Base-by-base conservation (phyloP, 805 yeast species). In the Zygosaccharomyces gambellarensis region DNA sequence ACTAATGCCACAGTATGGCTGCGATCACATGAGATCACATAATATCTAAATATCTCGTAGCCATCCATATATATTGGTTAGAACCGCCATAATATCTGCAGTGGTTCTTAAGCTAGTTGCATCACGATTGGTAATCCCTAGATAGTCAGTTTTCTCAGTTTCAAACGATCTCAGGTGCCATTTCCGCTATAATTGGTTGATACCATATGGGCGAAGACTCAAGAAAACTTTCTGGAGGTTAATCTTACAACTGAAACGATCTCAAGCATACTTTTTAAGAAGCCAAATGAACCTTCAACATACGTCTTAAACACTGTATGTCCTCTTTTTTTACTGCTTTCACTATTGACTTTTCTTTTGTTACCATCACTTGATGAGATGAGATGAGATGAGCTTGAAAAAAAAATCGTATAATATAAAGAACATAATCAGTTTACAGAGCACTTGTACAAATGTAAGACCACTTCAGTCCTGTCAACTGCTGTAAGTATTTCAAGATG, bases 401-500 rank as follows among this genome's bases (percentile, higher is more conserved):
- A 17, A 40, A 28, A 42, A 42, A 42, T 42, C 45, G 45, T 42
- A 42, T 42, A 42, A 17, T 30, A 34, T 30, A 42, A 41, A 42
- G 32, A 22, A n/a, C 17, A 30, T 21, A 31, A 42, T 9, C 14
- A 23, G 19, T 25, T 40, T 12, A 19, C 19, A 12, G 34, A 6
- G 4, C 22, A 28, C 12, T 27, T 28, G 10, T 21, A 11, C 21
- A 21, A 27, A 31, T 27, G 30, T 40, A 9, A 27, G 32, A 25
- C 38, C 19, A 30, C 14, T 23, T 11, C 28, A 42, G 32, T 21
- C 32, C 43, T 3, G 10, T 22, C 4, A 2, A 34, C 28, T n/a
- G 27, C 23, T 9, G 19, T 41, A 12, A 32, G 25, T 30, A 9
- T 21, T 23, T n/a, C 23, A 61, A 46, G 25, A 79, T 79, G 84